Base-by-base conservation (phyloP, 2,329 filamentous ascomycete species). In the Periconia macrospinosa region DNA sequence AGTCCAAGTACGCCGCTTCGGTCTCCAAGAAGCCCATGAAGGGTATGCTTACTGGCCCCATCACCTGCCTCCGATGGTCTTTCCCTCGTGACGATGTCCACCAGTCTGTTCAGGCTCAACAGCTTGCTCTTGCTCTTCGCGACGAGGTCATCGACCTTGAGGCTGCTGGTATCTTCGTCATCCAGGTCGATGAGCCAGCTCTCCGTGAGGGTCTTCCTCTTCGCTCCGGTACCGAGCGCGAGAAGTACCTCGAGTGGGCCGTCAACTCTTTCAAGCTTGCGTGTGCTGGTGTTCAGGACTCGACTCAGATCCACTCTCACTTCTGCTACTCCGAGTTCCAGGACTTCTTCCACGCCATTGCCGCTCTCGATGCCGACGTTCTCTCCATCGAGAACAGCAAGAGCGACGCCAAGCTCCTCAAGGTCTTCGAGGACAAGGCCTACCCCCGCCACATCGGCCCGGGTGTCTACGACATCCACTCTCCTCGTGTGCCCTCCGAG, bases 301-400 rank as follows among this genome's bases (percentile, higher is more conserved):
- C 89, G 55, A 99, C 94, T 66, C 94, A 99, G 86, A 97, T 99
- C 78, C 94, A 99, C 89, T 97, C 92, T 61, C 94, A 99, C 85
- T 99, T 99, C 90, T 99, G 94, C 81, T 99, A 99, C 88, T 97
- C 94, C 49, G 94, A 99, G 86, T 99, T 99, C 91, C 94, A 99
- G 83, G 94, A 99, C 85, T 99, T 99, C 86, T 99, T 99, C 92
- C 91, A 97, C 81, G 94, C 94, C 81, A 99, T 99, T 70, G 91
- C 94, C 63, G 93, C 94, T 58, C 89, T 99, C 62, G 94, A 99
- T 76, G 93, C 94, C 60, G 94, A 99, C 80, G 94, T 99, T 61
- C 88, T 99, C 72, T 96, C 91, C 75, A 99, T 99, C 70, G 94
- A 99, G 89, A 99, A 99, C 91, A 95, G 90, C 89, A 99, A 99